Evolutionary conservation across 2,329 filamentous ascomycete species (phyloP), one percentile per base, ranked within the genome.

Genomic region (Cylindrodendrum hubeiense): DNA sequence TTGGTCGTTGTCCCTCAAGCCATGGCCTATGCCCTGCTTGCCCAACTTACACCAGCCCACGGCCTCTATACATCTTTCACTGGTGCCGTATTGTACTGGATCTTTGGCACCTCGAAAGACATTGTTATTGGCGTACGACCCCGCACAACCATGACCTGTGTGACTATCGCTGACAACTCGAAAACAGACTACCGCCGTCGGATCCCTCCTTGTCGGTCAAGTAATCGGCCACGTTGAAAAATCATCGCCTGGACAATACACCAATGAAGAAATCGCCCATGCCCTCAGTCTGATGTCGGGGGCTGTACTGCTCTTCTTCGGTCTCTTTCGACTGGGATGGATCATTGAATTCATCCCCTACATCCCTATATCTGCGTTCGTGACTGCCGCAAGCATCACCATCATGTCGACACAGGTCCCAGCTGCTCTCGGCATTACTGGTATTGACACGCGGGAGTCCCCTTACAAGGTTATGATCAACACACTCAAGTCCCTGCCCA

Each of bases 31-130:
- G 92, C 93, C 13, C 81, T 90, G 34, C 83, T 95, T 22, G 93
- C 93, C 24, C 83, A 89, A 44, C 82, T 95, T 17, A 84, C 85
- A 0, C 85, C 89, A 3, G 86, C 94, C 71, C 95, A 88, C 73
- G 93, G 93, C 37, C 82, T 95, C 0, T 95, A 95, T 79, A 93
- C 93, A 0, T 94, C 92, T 0, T 95, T 95, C 74, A 92, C 94
- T 78, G 93, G 93, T 53, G 91, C 93, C 33, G 80, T 93, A 56
- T 84, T 94, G 56, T 95, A 95, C 80, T 95, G 92, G 92, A 87
- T 93, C 62, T 95, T 95, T 75, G 93, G 91, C 37, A 95, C 92
- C 0, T 95, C 93, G 8, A 95, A 94, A 75, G 93, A 95, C 77
- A 94, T 95, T 76, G 93, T 92, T 10, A 94, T 95, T 63, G 92